Base-by-base conservation (phyloP, 2,329 filamentous ascomycete genomes). In the Xylaria sp. region DNA sequence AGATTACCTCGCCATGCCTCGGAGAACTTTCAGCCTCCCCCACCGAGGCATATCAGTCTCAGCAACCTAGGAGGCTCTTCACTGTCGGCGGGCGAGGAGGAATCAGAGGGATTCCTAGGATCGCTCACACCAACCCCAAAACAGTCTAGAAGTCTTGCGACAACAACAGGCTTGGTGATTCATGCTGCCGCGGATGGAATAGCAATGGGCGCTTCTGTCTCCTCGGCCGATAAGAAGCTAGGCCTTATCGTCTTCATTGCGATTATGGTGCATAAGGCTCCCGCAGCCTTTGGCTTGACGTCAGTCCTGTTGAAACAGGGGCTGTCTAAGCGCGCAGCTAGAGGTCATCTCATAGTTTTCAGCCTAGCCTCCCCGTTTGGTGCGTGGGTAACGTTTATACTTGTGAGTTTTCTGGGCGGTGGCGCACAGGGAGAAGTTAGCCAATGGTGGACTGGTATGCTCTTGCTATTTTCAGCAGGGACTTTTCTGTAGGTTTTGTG, bases 191-290 rank as follows among this genome's bases (percentile, higher is more conserved):
- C 95, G 2, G 95, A 99, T 72, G 95, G 95, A 15, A 97, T 99
- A 64, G 95, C 95, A 2, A 88, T 99, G 78, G 95, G 95, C 21
- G 95, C 95, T 23, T 97, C 93, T 0, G 91, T 90, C 3, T 89
- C 91, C 3, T 86, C 88, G 3, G 82, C 87, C 2, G 88, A 92
- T 68, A 87, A 87, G 64, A 89, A 90, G 60, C 80, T 99, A 10
- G 92, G 91, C 35, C 87, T 98, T 62, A 91, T 99, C 69, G 92
- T 99, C 38, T 99, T 99, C 75, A 78, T 97, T 40, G 95, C 95
- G 10, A 95, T 99, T 68, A 96, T 99, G 91, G 87, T 98, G 5
- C 95, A 99, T 77, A 99, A 98, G 79, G 94, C 93, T 1, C 94
- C 93, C 0, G 95, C 95, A 1, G 93, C 95, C 0, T 99, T 99